Conservation (phyloP, 768 basidiomycete species). For the Suillus plorans region DNA sequence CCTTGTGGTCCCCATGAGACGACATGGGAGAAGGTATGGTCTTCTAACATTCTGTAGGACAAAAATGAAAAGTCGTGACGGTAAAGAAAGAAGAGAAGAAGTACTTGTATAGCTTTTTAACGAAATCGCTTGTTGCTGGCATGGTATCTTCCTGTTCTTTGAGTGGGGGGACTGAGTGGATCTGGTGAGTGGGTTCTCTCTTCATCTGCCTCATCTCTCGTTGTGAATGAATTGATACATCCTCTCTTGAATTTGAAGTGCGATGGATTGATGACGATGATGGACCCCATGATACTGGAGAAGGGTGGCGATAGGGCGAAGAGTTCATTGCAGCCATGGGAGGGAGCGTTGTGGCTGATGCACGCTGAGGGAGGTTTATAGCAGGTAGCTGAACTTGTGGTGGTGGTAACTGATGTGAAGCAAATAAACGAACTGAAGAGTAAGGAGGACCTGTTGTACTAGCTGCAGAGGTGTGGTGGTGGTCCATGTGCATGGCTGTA, state of each 20-base stretch:
- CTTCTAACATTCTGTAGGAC: slow-evolving; percentile 80
- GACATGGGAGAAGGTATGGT: slow-evolving; percentile 65
- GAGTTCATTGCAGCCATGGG: slow-evolving; percentile 28
- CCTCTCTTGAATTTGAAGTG: slow-evolving; percentile 43
- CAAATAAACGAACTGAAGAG: not conserved
- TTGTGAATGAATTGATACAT: slow-evolving; percentile 30
- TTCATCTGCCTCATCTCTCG: slow-evolving; percentile 28
- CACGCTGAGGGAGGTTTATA: slow-evolving; percentile 7
- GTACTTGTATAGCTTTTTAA: slow-evolving; percentile 92
- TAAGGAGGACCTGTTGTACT: not conserved
- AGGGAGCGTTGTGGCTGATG: slow-evolving; percentile 7
- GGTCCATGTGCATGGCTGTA: slow-evolving; percentile 8
- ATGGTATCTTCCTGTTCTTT: slow-evolving; percentile 65
- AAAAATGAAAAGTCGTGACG: not conserved
- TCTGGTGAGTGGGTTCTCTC: slow-evolving; percentile 28
- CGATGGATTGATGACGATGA: slow-evolving; percentile 25
- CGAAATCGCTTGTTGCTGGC: slow-evolving; percentile 91
- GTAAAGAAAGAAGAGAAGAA: slow-evolving; percentile 17
- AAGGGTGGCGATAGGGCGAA: slow-evolving; percentile 27
- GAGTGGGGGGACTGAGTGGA: slow-evolving; percentile 22
- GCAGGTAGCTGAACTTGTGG: slow-evolving; percentile 13
- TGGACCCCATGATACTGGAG: slow-evolving; percentile 22
- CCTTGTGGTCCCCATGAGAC: slow-evolving; percentile 84
- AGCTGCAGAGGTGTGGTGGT: not conserved
- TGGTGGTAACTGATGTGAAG: not conserved